Evolutionary conservation across 108 stramenopile genomes (phyloP).

Genomic region (Skeletonema potamos): DNA sequence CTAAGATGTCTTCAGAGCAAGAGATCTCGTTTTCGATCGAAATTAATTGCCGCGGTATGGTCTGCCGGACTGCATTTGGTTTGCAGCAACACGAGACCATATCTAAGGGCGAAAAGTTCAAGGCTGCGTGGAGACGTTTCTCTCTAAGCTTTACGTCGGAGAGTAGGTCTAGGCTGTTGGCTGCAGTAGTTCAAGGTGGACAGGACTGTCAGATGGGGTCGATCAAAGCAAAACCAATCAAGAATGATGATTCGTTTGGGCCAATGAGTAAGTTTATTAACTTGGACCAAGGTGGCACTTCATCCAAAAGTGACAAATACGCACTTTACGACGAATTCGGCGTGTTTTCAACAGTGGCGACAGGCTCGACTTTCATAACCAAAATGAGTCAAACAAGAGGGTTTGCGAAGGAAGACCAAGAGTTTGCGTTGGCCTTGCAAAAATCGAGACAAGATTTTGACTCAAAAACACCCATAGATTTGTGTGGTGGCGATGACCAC

Average conservation of each 20-base stretch:
- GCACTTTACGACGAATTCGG: constrained; percentile 34
- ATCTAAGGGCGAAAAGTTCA: constrained; percentile 72
- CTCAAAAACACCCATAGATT: neutral
- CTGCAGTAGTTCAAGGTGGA: constrained; percentile 65
- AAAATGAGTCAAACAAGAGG: neutral
- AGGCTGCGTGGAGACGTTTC: constrained; percentile 73
- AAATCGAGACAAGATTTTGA: constrained; percentile 20
- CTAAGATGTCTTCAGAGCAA: neutral
- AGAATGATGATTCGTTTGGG: neutral
- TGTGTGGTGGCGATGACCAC: neutral
- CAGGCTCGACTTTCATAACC: neutral
- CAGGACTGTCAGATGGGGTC: constrained; percentile 63
- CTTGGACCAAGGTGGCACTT: neutral
- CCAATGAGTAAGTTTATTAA: constrained; percentile 14
- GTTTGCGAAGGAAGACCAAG: neutral
- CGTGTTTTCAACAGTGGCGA: constrained; percentile 26
- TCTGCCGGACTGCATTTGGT: constrained; percentile 56
- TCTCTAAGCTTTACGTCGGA: constrained; percentile 25
- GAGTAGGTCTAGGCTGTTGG: constrained; percentile 49
- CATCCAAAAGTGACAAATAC: constrained; percentile 14
- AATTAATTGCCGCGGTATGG: constrained; percentile 69
- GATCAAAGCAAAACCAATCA: constrained; percentile 25
- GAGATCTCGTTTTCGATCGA: constrained; percentile 51
- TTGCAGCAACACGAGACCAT: constrained; percentile 61
- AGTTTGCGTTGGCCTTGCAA: constrained; percentile 11